Conservation (phyloP, 2,329 filamentous ascomycete species). For the Fusarium azukiicola region DNA sequence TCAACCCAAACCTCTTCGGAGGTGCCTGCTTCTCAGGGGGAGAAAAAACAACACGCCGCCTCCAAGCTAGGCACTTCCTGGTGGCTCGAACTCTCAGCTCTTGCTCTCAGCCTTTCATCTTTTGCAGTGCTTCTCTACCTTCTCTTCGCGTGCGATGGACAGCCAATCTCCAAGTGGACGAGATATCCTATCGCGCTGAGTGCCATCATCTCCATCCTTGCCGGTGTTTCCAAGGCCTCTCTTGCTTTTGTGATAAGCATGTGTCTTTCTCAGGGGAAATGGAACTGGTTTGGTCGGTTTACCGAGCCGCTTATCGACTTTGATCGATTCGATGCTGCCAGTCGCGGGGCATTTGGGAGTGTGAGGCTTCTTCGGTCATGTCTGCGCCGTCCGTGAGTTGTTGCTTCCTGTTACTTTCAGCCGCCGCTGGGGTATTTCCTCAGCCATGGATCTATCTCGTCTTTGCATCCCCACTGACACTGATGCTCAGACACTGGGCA, state of each 20-base stretch:
- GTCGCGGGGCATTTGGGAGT: constrained; percentile 30
- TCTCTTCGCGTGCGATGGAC: neutral
- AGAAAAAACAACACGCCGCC: too few species aligned
- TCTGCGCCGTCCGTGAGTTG: constrained; percentile 22
- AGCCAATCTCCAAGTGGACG: constrained; percentile 32
- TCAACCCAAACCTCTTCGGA: too few species aligned
- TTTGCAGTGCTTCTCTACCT: constrained; percentile 14
- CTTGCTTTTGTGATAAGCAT: constrained; percentile 29
- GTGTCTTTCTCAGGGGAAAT: constrained; percentile 39
- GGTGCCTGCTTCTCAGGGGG: too few species aligned
- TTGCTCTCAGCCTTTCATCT: neutral
- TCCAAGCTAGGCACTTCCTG: neutral
- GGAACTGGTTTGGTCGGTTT: constrained; percentile 36
- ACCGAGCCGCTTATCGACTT: constrained; percentile 31
- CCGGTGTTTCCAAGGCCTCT: constrained; percentile 14
- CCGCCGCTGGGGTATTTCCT: too few species aligned
- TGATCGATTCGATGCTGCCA: constrained; percentile 42
- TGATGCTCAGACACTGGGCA: constrained; percentile 29
- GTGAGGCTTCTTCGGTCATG: constrained; percentile 12
- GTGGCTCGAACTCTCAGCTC: neutral
- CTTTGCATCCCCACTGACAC: neutral
- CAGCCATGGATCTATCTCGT: too few species aligned
- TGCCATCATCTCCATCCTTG: constrained; percentile 35
- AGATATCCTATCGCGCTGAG: constrained; percentile 21
- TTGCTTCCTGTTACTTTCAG: neutral